A percentile compares a stretch with the other conserved stretches of the same genome.
These are phyloP conservation scores for Blastocystis sp. DNA, from an alignment of 352 stramenopile species.

Conservation along the genomic window DNA sequence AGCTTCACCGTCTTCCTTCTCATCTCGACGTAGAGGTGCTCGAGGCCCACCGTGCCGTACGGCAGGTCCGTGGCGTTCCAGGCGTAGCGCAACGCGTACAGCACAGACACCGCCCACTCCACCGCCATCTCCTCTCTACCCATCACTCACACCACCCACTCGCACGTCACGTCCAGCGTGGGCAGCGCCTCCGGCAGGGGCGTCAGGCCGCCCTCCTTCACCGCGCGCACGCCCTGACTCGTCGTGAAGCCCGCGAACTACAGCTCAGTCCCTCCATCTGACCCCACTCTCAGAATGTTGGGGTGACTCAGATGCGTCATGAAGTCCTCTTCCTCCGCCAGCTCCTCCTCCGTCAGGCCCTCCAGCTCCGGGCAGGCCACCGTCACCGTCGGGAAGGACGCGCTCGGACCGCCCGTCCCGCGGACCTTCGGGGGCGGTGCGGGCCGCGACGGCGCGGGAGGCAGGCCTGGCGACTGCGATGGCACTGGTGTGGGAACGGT, in stretches of 20 bases:
- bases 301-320: slow-evolving; percentile 11
- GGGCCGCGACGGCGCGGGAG: too few relatives aligned
- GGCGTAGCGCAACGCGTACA: slow-evolving; percentile 45
- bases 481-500: too few relatives aligned
- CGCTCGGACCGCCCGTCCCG: too few relatives aligned
- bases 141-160: not conserved
- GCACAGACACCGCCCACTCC: not conserved
- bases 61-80: slow-evolving; percentile 12
- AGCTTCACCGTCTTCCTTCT: not conserved
- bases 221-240: not conserved
- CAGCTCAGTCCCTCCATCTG: not conserved
- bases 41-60: slow-evolving; percentile 32
- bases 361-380: not conserved
- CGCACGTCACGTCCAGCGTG: not conserved
- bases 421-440: too few relatives aligned
- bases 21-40: not conserved
- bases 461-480: too few relatives aligned
- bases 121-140: not conserved
- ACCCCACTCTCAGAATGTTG: not conserved
- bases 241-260: slow-evolving; percentile 56
- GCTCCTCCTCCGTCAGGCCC: not conserved
- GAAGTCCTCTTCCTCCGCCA: slow-evolving; percentile 13
- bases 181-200: not conserved
- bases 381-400: not conserved
- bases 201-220: not conserved